Percentiles rank a stretch among this genome's conserved stretches.
phyloP scores from a whole-genome alignment of 306 rosid species.

The Begonia peltatifolia region DNA sequence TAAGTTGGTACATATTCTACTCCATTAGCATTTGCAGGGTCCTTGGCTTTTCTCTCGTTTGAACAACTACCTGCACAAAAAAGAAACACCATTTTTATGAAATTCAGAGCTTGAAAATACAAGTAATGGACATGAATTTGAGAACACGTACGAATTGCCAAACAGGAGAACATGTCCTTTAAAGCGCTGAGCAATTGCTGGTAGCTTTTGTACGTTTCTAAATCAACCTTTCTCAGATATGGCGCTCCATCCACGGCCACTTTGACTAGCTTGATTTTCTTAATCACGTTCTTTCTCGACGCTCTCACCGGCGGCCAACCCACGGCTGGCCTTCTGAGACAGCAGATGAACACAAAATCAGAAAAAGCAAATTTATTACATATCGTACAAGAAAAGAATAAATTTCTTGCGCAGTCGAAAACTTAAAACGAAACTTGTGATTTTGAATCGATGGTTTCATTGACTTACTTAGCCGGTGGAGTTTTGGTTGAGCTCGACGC shows the following conservation, averaged over 20 bases:
- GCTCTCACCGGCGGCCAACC: constrained; percentile 99
- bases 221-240: constrained; percentile 68
- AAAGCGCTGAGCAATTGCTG: constrained; percentile 45
- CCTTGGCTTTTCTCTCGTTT: constrained; percentile 37
- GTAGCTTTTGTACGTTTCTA: constrained; percentile 42
- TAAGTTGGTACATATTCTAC: constrained; percentile 49
- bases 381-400: neutral
- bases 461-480: neutral
- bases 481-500: neutral
- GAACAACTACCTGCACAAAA: constrained; percentile 21
- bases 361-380: constrained; percentile 2
- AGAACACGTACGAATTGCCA: constrained; percentile 32
- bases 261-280: constrained; percentile 33
- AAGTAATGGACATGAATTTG: too few species aligned
- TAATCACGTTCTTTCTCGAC: constrained; percentile 38
- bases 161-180: constrained; percentile 53
- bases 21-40: constrained; percentile 30
- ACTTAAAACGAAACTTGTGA: neutral
- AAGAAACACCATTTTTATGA: too few species aligned
- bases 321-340: constrained; percentile 21
- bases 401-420: neutral
- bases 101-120: too few species aligned
- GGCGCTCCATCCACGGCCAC: constrained; percentile 96
- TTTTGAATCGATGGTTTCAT: neutral
- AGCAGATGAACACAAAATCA: constrained; percentile 2